Evolutionary conservation across 768 basidiomycete species (phyloP).

Genomic region (Pleurotus tuoliensis): DNA sequence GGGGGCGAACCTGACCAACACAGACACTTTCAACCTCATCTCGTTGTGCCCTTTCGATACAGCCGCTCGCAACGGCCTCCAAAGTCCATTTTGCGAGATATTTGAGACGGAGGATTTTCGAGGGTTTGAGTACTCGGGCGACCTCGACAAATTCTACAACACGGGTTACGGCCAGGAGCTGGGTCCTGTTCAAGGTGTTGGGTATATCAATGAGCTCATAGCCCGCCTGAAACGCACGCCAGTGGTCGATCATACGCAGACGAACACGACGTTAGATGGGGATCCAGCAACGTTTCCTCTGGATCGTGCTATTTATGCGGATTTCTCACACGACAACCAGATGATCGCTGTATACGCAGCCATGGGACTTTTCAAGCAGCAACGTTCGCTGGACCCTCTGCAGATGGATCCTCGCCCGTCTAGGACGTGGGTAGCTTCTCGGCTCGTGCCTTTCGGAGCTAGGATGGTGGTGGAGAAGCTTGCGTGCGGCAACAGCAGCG

Average conservation of each 20-base stretch:
- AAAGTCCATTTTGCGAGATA: constrained; percentile 69
- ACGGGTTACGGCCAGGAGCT: constrained; percentile 70
- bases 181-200: constrained; percentile 79
- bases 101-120: constrained; percentile 63
- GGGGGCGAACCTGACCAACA: constrained; percentile 52
- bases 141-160: constrained; percentile 75
- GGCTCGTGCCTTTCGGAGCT: constrained; percentile 71
- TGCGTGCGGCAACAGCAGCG: constrained; percentile 31
- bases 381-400: constrained; percentile 26
- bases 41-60: constrained; percentile 80
- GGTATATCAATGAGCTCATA: constrained; percentile 86
- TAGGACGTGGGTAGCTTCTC: constrained; percentile 51
- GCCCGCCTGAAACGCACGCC: constrained; percentile 67
- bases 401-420: constrained; percentile 21
- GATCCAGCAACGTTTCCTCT: constrained; percentile 70
- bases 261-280: constrained; percentile 68
- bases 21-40: constrained; percentile 59
- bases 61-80: constrained; percentile 37
- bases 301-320: constrained; percentile 59
- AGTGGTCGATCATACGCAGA: constrained; percentile 68
- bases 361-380: constrained; percentile 49
- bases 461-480: constrained; percentile 74
- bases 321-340: constrained; percentile 85
- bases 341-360: constrained; percentile 75
- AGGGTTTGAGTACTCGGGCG: constrained; percentile 64